Evolutionary conservation across 1,139 yeast species (phyloP), one percentile per base, ranked within the genome.

Genomic region (Yamadazyma sp.): DNA sequence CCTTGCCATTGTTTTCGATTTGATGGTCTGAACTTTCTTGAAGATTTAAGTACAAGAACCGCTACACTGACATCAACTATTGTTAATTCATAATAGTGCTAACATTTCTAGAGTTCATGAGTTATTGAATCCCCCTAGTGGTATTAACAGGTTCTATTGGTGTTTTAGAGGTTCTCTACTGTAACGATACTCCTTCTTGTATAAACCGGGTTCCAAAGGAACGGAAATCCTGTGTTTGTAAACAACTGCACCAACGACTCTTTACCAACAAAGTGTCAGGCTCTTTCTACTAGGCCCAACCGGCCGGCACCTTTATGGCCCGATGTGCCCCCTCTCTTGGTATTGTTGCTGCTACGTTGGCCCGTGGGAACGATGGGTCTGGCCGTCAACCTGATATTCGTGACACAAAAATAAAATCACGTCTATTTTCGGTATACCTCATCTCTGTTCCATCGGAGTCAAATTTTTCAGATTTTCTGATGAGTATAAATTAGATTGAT

Each of bases 31-130:
- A 42, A 18, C 20, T 21, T 18, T 37, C 38, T 47, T 53, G 59
- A 55, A 53, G 54, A 43, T 22, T 38, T 26, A 45, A 41, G 31
- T 16, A 20, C 52, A 52, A 55, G 60, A 54, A 55, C 60, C 60
- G 60, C 60, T 55, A 55, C 60, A 54, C 60, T 55, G 60, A 55
- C 33, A 15, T 16, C 18, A 27, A 14, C 18, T 27, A 5, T 5
- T 15, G 15, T n/a, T 14, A 14, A 7, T 9, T 4, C 12, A 4
- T 7, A 15, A 15, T 15, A 27, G 9, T 27, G 10, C 29, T 27
- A 27, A 27, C 29, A 25, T n/a, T 8, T 18, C 8, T 18, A 18
- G 21, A 18, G 5, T 18, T 6, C 21, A 18, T 5, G 8, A 18
- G 8, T 18, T 8, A 18, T 6, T n/a, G n/a, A n/a, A n/a, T n/a